Base-by-base conservation (phyloP, 345 rosid species). In the Citrus australasica region DNA sequence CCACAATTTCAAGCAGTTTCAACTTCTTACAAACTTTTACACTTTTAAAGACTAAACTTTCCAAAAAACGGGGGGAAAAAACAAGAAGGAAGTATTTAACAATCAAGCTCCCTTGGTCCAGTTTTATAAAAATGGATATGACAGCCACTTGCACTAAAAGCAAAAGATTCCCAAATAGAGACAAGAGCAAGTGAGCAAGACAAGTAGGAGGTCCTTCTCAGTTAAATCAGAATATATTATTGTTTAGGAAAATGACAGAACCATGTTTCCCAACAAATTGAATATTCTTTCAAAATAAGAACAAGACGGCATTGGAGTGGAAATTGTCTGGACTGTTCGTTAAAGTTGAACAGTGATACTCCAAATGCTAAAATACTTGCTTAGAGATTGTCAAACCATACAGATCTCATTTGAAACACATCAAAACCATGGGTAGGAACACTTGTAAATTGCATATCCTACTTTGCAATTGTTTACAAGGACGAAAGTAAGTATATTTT, bases 251-350 rank as follows among this genome's bases (percentile, higher is more conserved):
- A 53, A 73, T 38, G 24, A 60, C 28, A 35, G 21, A 27, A 28
- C 42, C 69, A 19, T 30, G 33, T n/a, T 73, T 24, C 56, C 40
- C 25, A 40, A 42, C 22, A 60, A 60, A 60, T 5, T 30, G 60
- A 48, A 63, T 42, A 62, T 63, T 64, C 78, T 30, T 73, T 46
- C 19, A 65, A 65, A 33, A 65, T 65, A 65, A 65, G 53, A 73
- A 22, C 25, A 1, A 25, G 68, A 60, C 27, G 48, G 16, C 64
- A 30, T 21, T 28, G 24, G 61, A 58, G n/a, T 2, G 28, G 59
- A 30, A 14, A 40, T 25, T 37, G 9, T 61, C 77, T 61, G 62
- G 38, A 40, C 27, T n/a, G 56, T 61, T 61, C 76, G 61, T 10
- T 28, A 24, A n/a, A 17, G 68, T 61, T 40, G 25, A 61, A 61